Evolutionary conservation across 202 grass and related monocot genomes (phyloP).

Genomic region (Hordeum pubiflorum): DNA sequence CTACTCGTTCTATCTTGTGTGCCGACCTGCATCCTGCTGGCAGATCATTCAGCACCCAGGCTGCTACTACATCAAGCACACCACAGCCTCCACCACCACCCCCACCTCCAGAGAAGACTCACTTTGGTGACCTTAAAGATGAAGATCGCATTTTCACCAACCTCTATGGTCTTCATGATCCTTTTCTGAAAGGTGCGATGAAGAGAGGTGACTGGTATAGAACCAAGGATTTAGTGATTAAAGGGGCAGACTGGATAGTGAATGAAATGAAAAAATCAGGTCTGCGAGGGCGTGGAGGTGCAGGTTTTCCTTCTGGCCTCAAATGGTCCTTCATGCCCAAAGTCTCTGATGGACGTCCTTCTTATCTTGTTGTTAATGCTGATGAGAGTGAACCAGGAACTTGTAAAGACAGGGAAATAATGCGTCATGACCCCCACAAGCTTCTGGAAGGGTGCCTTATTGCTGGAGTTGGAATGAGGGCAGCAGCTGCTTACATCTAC

Average conservation of each 20-base stretch:
- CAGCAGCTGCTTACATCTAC: conserved; percentile 96
- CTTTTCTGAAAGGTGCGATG: conserved; percentile 92
- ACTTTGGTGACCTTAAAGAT: conserved; percentile 80
- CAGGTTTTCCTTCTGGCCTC: conserved; percentile 88
- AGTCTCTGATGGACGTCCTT: conserved; percentile 87
- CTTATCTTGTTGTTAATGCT: conserved; percentile 98
- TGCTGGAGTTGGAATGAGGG: conserved; percentile 95
- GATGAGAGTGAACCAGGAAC: conserved; percentile 98
- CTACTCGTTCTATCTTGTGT: conserved; percentile 25
- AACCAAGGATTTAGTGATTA: conserved; percentile 91
- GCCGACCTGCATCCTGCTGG: background rate
- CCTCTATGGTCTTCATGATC: conserved; percentile 74
- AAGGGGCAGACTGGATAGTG: conserved; percentile 91
- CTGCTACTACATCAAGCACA: conserved; percentile 57
- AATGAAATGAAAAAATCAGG: conserved; percentile 97
- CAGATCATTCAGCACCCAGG: conserved; percentile 50
- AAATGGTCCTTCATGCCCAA: conserved; percentile 99
- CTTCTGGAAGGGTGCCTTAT: conserved; percentile 92
- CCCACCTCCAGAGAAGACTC: conserved; percentile 84
- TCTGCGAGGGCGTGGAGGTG: conserved; percentile 84
- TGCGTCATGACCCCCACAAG: conserved; percentile 95
- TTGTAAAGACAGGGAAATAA: conserved; percentile 97
- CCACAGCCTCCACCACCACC: conserved; percentile 59
- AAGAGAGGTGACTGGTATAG: conserved; percentile 91
- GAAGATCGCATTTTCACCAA: conserved; percentile 97